These are phyloP conservation scores for Cystobasidium ongulense DNA, from an alignment of 768 basidiomycete species.

Conservation along the genomic window DNA sequence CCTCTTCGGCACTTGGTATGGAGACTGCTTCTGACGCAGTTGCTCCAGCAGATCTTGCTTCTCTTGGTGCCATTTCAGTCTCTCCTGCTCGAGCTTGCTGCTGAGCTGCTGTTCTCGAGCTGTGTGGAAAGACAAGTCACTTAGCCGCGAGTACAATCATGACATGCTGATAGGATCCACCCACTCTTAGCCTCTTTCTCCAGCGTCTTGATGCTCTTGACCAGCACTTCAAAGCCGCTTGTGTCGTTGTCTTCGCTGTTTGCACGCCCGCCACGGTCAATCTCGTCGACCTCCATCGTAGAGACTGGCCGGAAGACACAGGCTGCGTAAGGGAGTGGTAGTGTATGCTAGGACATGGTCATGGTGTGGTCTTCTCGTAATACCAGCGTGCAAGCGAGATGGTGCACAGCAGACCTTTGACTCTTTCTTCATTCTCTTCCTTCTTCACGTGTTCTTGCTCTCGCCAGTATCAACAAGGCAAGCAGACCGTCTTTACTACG, in stretches of 20 bases:
- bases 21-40: neutral
- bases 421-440: neutral
- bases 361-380: neutral
- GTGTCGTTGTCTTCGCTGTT: neutral
- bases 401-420: neutral
- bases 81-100: neutral
- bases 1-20: neutral
- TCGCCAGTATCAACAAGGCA: neutral
- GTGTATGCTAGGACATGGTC: neutral
- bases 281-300: neutral
- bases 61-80: neutral
- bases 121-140: neutral
- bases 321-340: neutral
- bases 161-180: neutral
- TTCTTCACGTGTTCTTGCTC: neutral
- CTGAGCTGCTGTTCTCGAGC: neutral
- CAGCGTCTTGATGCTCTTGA: neutral
- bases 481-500: too few relatives aligned
- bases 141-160: neutral
- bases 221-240: neutral
- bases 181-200: neutral
- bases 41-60: neutral
- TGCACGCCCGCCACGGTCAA: neutral
- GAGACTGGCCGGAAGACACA: neutral
- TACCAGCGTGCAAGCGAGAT: neutral